A percentile compares a stretch with the other conserved stretches of the same genome.
phyloP scores from a whole-genome alignment of 1,284 basidiomycete genomes.

The Rhodotorula sp. region DNA sequence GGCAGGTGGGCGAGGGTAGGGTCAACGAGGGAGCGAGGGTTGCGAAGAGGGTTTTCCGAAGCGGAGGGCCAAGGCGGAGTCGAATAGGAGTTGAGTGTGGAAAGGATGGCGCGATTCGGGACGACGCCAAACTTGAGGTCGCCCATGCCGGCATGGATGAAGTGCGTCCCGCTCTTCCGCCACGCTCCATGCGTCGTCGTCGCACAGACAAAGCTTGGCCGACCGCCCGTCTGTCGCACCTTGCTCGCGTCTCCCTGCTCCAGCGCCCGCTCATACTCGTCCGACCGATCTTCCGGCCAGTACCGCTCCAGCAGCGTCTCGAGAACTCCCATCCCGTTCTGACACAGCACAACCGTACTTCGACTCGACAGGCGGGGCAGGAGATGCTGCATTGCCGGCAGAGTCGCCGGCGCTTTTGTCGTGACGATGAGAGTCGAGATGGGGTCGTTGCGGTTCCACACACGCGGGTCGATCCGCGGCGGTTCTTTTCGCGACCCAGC shows the following conservation, averaged over 20 bases:
- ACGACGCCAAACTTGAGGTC: conserved; percentile 74
- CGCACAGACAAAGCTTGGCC: conserved; percentile 84
- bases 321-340: conserved; percentile 88
- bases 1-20: conserved; percentile 61
- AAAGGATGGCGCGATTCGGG: conserved; percentile 59
- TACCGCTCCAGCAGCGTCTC: conserved; percentile 68
- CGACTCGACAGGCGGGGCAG: conserved; percentile 63
- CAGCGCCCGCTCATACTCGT: conserved; percentile 12
- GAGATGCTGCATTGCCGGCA: conserved; percentile 62
- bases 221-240: conserved; percentile 47
- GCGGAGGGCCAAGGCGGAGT: conserved; percentile 13
- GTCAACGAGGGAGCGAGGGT: conserved; percentile 38
- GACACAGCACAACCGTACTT: conserved; percentile 82
- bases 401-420: conserved; percentile 71
- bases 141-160: conserved; percentile 74
- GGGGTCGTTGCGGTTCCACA: conserved; percentile 43
- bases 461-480: conserved; percentile 23
- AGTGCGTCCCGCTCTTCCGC: conserved; percentile 49
- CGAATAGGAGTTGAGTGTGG: conserved; percentile 34
- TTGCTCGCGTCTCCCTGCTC: not conserved
- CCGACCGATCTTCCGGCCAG: conserved; percentile 58
- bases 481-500: conserved; percentile 24
- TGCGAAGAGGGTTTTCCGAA: conserved; percentile 41
- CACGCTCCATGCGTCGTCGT: conserved; percentile 78
- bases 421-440: conserved; percentile 78